Conservation (phyloP, 2,329 filamentous ascomycete species). For the Claviceps digitariae region DNA sequence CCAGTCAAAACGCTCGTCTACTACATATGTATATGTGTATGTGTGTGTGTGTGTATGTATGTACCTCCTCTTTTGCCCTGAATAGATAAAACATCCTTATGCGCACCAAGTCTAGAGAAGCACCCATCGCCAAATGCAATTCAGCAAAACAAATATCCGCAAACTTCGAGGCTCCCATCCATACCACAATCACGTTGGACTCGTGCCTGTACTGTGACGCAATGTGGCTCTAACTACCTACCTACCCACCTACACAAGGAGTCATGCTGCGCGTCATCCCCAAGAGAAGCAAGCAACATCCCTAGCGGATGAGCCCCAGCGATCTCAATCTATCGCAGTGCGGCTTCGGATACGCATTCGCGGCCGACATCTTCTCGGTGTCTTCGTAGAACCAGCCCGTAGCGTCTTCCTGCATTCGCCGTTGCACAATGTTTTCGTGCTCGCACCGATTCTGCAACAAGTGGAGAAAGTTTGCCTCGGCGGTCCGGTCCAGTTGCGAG, state of each 20-base stretch:
- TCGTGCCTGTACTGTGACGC: neutral
- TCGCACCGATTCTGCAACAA: conserved; percentile 60
- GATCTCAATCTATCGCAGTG: conserved; percentile 38
- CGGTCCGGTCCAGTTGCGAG: conserved; percentile 58
- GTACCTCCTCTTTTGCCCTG: neutral
- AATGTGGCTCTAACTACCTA: neutral
- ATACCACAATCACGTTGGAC: neutral
- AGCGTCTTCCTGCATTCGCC: conserved; percentile 60
- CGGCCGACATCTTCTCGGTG: conserved; percentile 61
- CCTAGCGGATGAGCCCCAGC: conserved; percentile 20
- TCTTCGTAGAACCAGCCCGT: conserved; percentile 82
- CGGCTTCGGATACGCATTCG: conserved; percentile 38
- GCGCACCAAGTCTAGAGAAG: neutral
- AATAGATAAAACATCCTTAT: neutral
- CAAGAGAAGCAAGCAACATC: neutral
- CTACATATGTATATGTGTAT: neutral
- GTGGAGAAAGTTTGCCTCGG: conserved; percentile 60
- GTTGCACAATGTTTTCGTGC: conserved; percentile 51
- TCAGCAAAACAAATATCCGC: conserved; percentile 1
- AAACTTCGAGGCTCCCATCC: conserved; percentile 1
- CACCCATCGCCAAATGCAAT: conserved; percentile 1
- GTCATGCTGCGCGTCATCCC: neutral
- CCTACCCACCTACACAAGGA: too few relatives aligned
- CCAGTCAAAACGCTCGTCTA: neutral
- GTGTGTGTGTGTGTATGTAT: too few relatives aligned